A percentile compares a stretch with the other conserved stretches of the same genome.
Conservation (phyloP, 768 basidiomycete species). For the Cystofilobasidium ferigula region DNA sequence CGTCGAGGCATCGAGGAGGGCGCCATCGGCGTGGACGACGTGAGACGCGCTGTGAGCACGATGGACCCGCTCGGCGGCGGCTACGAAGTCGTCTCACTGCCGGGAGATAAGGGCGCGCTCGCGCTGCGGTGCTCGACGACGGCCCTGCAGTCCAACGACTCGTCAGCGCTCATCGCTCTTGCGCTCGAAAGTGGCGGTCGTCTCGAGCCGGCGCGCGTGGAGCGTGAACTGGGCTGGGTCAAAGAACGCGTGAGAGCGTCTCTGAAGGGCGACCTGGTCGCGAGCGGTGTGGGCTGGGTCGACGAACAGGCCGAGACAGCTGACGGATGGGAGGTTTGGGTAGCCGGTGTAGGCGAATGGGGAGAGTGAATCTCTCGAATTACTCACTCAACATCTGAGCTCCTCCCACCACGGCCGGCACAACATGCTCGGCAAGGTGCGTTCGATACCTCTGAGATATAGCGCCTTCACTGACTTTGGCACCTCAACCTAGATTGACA, state of each 20-base stretch:
- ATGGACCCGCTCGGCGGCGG: constrained; percentile 83
- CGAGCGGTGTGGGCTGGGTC: constrained; percentile 83
- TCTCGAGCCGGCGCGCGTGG: constrained; percentile 54
- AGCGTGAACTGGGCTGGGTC: constrained; percentile 59
- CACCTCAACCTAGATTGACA: too few relatives aligned
- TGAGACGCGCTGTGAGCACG: constrained; percentile 70
- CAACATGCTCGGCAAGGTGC: too few relatives aligned
- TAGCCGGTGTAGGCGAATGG: constrained; percentile 79
- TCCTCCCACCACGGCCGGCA: too few relatives aligned
- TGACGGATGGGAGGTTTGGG: constrained; percentile 65
- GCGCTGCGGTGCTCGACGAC: constrained; percentile 12
- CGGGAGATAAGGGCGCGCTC: constrained; percentile 53
- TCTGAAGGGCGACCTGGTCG: constrained; percentile 69
- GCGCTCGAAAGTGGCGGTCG: constrained; percentile 49
- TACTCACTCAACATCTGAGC: too few relatives aligned
- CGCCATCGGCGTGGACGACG: constrained; percentile 73
- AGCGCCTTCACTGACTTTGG: too few relatives aligned
- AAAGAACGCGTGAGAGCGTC: constrained; percentile 62
- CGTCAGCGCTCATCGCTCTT: constrained; percentile 59
- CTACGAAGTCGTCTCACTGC: constrained; percentile 68
- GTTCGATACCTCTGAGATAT: too few relatives aligned
- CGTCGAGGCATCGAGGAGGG: constrained; percentile 56
- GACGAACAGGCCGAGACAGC: constrained; percentile 59
- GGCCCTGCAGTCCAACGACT: constrained; percentile 83
- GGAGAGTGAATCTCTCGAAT: constrained; percentile 45